Evolutionary conservation across 139 green algal genomes (phyloP).

Genomic region (Tetradesmus lagerheimii): DNA sequence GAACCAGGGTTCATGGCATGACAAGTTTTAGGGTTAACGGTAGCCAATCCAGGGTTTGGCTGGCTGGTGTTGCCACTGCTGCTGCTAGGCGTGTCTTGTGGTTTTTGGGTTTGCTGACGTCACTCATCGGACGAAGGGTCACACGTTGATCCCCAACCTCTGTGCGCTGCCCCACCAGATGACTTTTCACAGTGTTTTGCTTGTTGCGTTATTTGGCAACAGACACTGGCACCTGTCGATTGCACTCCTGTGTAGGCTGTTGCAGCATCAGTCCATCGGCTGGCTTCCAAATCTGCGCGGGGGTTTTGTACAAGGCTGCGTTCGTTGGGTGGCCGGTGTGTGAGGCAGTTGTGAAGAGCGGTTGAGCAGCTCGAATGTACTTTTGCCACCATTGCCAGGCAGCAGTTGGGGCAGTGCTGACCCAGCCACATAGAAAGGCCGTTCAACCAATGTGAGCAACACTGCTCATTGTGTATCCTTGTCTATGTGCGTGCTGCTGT

Average conservation of each 20-base stretch:
- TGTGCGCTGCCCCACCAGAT: not conserved
- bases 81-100: not conserved
- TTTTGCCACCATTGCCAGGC: not conserved
- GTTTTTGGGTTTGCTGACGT: not conserved
- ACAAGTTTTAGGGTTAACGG: not conserved
- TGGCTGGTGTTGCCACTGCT: not conserved
- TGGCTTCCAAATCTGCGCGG: not conserved
- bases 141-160: not conserved
- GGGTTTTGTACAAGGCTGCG: not conserved
- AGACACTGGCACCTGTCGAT: not conserved
- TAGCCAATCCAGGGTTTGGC: not conserved
- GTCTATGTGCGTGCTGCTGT: not conserved
- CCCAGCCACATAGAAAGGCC: not conserved
- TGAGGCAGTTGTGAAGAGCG: not conserved
- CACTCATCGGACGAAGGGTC: not conserved
- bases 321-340: not conserved
- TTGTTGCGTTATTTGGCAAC: too few relatives aligned
- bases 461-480: not conserved
- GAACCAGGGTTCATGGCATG: not conserved
- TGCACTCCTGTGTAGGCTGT: not conserved
- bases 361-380: not conserved
- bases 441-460: not conserved
- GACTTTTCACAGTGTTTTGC: not conserved
- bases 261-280: not conserved
- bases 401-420: not conserved